Evolutionary conservation across 2,329 filamentous ascomycete species (phyloP), one percentile per base, ranked within the genome.

Genomic region (Fonsecaea pedrosoi): DNA sequence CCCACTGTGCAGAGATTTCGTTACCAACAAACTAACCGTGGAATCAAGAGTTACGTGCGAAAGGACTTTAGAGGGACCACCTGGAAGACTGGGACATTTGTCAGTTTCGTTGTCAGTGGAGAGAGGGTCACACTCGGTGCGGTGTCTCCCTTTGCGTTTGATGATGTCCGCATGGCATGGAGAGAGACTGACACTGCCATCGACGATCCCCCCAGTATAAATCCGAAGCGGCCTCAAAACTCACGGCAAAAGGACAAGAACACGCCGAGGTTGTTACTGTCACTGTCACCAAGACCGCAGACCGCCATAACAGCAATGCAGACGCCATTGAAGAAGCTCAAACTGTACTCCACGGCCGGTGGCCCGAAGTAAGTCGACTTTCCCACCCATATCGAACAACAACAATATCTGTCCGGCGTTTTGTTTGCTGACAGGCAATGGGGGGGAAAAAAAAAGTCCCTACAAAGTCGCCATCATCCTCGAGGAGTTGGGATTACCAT

Each of bases 401-500:
- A 25, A 25, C 25, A 25, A 25, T 2, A 25, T 1, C 15, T 42
- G 38, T 42, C 38, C 12, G 12, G 35, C 4, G 6, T 42, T 42
- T 2, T 42, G n/a, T 42, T 12, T 42, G 4, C 38, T 42, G 13
- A 42, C 38, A n/a, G 5, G 12, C 30, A 25, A 25, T 32, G 30
- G 21, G 1, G 1, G 1, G 1, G 1, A 21, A 21, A 21, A 21
- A 32, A 32, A 38, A 38, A 73, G 69, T 38, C 70, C 70, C 3
- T 54, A 71, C 68, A 76, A 77, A 64, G 73, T 77, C 42, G 73
- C 66, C 40, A 73, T 76, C 50, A 54, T 77, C 58, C 70, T 79
- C n/a, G 69, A 76, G 35, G 74, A 77, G 32, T 75, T 79, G 8
- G 63, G 65, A 8, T 6, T 79, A 3, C 77, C 77, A 2, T 78